These are phyloP conservation scores for Panicum virgatum DNA, from an alignment of 202 grass and related monocot genomes.

Conservation along the genomic window DNA sequence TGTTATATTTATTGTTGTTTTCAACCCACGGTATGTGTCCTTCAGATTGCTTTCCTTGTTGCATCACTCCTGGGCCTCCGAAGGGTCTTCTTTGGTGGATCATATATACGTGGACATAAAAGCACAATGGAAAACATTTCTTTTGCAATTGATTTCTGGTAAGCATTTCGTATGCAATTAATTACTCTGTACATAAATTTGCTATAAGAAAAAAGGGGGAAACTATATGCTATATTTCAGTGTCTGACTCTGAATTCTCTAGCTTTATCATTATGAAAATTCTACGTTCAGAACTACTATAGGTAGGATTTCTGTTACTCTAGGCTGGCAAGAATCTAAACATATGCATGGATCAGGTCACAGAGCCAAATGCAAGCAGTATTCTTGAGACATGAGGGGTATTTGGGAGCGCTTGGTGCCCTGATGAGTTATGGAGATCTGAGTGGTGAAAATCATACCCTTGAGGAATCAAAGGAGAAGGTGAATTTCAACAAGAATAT, in stretches of 20 bases:
- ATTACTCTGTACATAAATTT: neutral
- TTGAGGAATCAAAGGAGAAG: conserved; percentile 45
- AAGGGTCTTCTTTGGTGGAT: conserved; percentile 98
- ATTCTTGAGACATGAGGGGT: conserved; percentile 91
- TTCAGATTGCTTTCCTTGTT: conserved; percentile 92
- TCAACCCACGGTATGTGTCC: conserved; percentile 12
- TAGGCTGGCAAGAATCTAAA: conserved; percentile 27
- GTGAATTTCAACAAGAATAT: conserved; percentile 40
- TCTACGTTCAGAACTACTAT: neutral
- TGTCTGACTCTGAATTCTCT: conserved; percentile 10
- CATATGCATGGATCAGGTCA: conserved; percentile 67
- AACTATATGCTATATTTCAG: conserved; percentile 10
- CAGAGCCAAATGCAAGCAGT: conserved; percentile 93
- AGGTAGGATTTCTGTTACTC: conserved; percentile 23
- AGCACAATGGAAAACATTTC: conserved; percentile 98
- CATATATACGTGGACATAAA: conserved; percentile 92
- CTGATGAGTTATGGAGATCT: conserved; percentile 76
- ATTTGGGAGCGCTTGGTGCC: conserved; percentile 94
- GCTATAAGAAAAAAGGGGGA: neutral
- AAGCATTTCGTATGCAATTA: conserved; percentile 13
- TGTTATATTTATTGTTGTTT: conserved; percentile 4
- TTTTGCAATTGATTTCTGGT: conserved; percentile 97
- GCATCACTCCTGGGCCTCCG: conserved; percentile 82
- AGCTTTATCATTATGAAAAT: neutral
- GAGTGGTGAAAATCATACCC: conserved; percentile 43